phyloP scores from a whole-genome alignment of 2,329 filamentous ascomycete species.

The Dryadomyces quercivorus region DNA sequence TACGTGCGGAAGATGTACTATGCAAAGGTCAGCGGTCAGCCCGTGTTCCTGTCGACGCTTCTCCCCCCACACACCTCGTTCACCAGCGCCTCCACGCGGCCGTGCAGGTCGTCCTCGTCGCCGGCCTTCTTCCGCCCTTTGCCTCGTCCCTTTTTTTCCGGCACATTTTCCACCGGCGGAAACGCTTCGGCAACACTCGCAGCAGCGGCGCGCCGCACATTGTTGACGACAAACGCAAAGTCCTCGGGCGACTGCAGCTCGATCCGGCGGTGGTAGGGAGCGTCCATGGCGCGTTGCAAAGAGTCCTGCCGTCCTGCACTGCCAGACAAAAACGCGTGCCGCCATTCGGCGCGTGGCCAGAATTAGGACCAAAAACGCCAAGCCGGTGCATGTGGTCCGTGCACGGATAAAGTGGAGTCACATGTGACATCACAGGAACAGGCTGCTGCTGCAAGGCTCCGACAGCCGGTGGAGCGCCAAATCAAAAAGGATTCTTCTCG shows the following conservation, averaged over 20 bases:
- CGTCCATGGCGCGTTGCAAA: constrained; percentile 17
- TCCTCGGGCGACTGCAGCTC: constrained; percentile 70
- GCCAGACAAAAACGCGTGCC: background rate
- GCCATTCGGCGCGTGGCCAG: background rate
- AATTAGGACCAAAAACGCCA: background rate
- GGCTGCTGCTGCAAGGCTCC: background rate
- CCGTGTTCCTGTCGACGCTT: too few species aligned
- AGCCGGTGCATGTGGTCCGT: background rate
- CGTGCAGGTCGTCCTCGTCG: constrained; percentile 41
- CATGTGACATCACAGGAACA: constrained; percentile 1
- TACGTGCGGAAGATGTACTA: constrained; percentile 55
- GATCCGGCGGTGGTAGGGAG: constrained; percentile 54
- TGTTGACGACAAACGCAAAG: constrained; percentile 55
- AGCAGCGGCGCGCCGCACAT: constrained; percentile 55
- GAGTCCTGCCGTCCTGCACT: background rate
- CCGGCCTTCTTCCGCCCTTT: background rate
- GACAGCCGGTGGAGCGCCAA: background rate
- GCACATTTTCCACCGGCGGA: constrained; percentile 38
- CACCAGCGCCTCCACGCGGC: constrained; percentile 46
- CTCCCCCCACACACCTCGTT: constrained; percentile 33
- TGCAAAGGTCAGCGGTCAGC: background rate
- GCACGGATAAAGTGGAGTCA: background rate
- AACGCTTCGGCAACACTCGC: constrained; percentile 57
- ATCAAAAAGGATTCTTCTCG: background rate
- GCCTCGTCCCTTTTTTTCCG: constrained; percentile 17